phyloP scores from a whole-genome alignment of 2,329 filamentous ascomycete genomes.

The Fusarium mundagurra region DNA sequence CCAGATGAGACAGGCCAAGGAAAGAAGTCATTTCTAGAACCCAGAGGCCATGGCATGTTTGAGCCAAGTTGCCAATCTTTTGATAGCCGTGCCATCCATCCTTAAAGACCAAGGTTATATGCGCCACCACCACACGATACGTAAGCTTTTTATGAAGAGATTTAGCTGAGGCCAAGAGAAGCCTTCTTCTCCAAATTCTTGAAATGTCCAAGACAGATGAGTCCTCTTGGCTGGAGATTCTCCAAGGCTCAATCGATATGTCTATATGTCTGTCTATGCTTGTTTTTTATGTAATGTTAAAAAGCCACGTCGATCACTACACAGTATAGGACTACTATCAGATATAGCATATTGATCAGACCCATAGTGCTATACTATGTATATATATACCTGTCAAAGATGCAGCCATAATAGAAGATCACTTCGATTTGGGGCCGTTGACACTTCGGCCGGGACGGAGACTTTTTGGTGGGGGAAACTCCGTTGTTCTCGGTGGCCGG shows the following conservation, averaged over 20 bases:
- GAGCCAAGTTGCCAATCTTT: neutral
- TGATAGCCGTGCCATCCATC: neutral
- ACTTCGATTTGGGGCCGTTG: neutral
- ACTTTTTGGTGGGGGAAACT: constrained; percentile 10
- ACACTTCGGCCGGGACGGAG: constrained; percentile 6
- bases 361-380: neutral
- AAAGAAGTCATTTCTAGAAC: neutral
- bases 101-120: neutral
- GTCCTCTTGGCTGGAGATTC: neutral
- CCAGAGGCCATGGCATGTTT: neutral
- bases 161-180: neutral
- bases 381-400: neutral
- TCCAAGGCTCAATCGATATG: neutral
- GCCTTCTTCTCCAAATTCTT: neutral
- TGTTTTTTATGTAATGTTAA: neutral
- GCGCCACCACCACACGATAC: neutral
- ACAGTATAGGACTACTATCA: neutral
- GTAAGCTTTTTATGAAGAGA: neutral
- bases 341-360: neutral
- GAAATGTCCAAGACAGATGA: neutral
- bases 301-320: neutral
- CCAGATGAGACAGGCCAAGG: neutral
- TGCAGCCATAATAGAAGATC: constrained; percentile 2
- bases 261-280: neutral
- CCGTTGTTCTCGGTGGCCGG: constrained; percentile 28